Evolutionary conservation across 345 rosid genomes (phyloP).

Genomic region (Eucalyptus albens): DNA sequence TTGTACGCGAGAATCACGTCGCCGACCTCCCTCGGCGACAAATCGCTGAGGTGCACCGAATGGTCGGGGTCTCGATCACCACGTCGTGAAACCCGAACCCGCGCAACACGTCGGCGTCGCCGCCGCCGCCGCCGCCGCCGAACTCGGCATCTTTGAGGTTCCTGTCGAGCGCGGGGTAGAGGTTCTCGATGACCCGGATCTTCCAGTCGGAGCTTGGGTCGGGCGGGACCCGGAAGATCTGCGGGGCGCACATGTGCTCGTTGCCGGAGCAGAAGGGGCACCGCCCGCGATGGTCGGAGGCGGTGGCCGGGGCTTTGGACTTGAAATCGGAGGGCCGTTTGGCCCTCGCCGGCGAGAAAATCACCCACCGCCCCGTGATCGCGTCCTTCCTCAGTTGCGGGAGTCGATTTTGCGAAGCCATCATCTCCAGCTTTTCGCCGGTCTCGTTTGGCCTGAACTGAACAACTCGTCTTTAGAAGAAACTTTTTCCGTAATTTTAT

Average conservation of each 20-base stretch:
- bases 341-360: slow-evolving; percentile 69
- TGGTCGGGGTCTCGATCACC: slow-evolving; percentile 86
- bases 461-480: too few relatives aligned
- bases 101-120: not conserved
- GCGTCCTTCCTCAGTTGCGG: slow-evolving; percentile 58
- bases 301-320: slow-evolving; percentile 39
- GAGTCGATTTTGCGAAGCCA: slow-evolving; percentile 4
- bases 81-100: slow-evolving; percentile 93
- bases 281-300: not conserved
- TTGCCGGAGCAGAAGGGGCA: slow-evolving; percentile 88
- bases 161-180: slow-evolving; percentile 78
- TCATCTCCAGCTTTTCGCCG: not conserved
- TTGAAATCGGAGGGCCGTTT: slow-evolving; percentile 78
- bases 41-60: slow-evolving; percentile 46
- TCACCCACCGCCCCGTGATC: slow-evolving; percentile 60
- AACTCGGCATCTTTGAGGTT: slow-evolving; percentile 12
- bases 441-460: too few relatives aligned
- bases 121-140: not conserved
- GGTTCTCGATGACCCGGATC: slow-evolving; percentile 79
- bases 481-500: too few relatives aligned
- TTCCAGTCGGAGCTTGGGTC: slow-evolving; percentile 40
- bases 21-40: slow-evolving; percentile 45
- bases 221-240: slow-evolving; percentile 66
- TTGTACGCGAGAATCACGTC: slow-evolving; percentile 52
- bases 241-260: slow-evolving; percentile 80